Evolutionary conservation across 2,329 filamentous ascomycete species (phyloP).

Genomic region (Fusarium sp.): DNA sequence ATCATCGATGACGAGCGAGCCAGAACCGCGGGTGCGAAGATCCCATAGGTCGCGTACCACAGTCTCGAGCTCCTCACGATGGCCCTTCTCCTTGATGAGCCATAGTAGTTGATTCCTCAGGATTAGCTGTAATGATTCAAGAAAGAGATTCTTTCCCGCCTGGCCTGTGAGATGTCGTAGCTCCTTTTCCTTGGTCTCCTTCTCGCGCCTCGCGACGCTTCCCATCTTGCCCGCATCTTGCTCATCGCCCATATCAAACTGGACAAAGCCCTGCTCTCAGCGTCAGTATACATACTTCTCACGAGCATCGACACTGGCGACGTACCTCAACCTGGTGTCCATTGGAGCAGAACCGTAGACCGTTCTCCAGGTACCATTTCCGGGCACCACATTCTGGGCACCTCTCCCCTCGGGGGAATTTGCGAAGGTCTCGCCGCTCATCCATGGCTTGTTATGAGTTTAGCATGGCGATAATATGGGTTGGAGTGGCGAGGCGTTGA

Average conservation of each 20-base stretch:
- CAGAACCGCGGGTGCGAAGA: conserved; percentile 67
- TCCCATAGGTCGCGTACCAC: conserved; percentile 89
- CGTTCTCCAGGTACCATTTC: conserved; percentile 80
- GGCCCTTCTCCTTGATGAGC: conserved; percentile 73
- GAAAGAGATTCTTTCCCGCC: conserved; percentile 80
- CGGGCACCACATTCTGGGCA: conserved; percentile 77
- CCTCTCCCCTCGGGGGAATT: conserved; percentile 64
- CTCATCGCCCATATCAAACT: conserved; percentile 72
- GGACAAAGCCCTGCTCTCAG: conserved; percentile 61
- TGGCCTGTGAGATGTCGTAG: conserved; percentile 71
- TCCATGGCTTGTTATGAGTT: conserved; percentile 50
- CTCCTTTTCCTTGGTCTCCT: conserved; percentile 65
- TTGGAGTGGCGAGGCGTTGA: not conserved
- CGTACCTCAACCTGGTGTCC: conserved; percentile 82
- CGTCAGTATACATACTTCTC: conserved; percentile 3
- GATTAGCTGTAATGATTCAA: conserved; percentile 87
- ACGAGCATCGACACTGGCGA: not conserved
- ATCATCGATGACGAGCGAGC: conserved; percentile 50
- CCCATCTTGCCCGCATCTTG: conserved; percentile 76
- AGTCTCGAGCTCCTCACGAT: conserved; percentile 80
- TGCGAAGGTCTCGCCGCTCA: conserved; percentile 58
- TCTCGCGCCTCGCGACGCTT: conserved; percentile 66
- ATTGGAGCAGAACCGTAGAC: conserved; percentile 81
- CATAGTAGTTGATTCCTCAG: conserved; percentile 84
- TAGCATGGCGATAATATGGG: not conserved